These are phyloP conservation scores for Gryganskiella cystojenkinii DNA, from an alignment of 192 early-diverging fungal genomes.

Conservation along the genomic window DNA sequence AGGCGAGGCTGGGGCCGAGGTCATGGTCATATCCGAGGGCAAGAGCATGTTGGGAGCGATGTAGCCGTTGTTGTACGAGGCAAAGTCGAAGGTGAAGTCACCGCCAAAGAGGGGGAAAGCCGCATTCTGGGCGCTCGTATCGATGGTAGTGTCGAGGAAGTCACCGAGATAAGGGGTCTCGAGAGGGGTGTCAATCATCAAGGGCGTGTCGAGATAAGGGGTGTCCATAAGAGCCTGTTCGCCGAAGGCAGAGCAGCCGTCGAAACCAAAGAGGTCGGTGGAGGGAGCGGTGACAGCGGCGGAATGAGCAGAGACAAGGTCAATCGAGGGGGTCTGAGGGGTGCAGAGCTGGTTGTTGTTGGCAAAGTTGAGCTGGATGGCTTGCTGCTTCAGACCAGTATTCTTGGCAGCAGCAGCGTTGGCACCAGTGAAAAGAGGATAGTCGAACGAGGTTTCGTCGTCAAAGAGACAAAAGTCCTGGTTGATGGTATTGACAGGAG, in stretches of 20 bases:
- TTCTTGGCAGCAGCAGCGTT: constrained; percentile 15
- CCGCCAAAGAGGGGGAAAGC: constrained; percentile 38
- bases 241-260: constrained; percentile 34
- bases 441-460: constrained; percentile 41
- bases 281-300: neutral
- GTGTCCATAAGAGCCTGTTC: constrained; percentile 34
- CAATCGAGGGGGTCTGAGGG: constrained; percentile 39
- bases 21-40: constrained; percentile 3
- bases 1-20: constrained; percentile 21
- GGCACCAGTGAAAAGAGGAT: constrained; percentile 38
- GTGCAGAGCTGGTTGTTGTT: constrained; percentile 36
- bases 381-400: neutral
- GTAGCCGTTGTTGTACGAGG: neutral
- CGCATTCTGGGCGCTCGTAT: constrained; percentile 4
- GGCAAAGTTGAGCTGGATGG: constrained; percentile 9
- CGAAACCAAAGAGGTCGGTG: constrained; percentile 27
- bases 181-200: constrained; percentile 20
- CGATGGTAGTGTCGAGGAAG: constrained; percentile 1
- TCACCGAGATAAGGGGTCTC: constrained; percentile 22
- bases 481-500: constrained; percentile 48
- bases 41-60: constrained; percentile 42
- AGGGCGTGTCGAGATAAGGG: constrained; percentile 36
- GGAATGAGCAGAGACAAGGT: constrained; percentile 1
- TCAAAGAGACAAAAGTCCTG: constrained; percentile 53
- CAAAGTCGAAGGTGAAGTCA: constrained; percentile 13